Evolutionary conservation across 257 asterid genomes (phyloP).

Genomic region (Nicotiana tabacum): DNA sequence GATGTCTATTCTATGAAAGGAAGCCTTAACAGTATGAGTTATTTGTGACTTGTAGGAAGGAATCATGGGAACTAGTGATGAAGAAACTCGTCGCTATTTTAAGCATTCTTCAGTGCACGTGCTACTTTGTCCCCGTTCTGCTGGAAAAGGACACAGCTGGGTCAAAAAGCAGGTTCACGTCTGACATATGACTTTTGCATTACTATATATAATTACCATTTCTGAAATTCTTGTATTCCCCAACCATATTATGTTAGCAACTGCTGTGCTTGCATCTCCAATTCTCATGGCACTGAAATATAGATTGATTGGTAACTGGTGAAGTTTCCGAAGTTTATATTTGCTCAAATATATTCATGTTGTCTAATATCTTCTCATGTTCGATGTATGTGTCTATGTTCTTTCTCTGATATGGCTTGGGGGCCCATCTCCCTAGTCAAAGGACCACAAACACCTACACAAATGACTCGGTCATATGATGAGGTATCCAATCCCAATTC

Average conservation of each 20-base stretch:
- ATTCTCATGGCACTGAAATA: background rate
- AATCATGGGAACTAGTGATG: constrained; percentile 74
- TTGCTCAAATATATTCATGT: background rate
- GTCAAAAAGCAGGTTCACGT: constrained; percentile 44
- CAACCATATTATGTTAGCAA: background rate
- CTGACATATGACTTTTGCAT: background rate
- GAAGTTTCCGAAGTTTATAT: background rate
- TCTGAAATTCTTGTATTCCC: background rate
- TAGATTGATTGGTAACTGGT: background rate
- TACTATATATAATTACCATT: background rate
- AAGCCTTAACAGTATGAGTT: background rate
- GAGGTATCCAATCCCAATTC: background rate
- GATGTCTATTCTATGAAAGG: background rate
- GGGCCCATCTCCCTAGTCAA: background rate
- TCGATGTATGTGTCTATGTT: background rate
- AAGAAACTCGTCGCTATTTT: constrained; percentile 84
- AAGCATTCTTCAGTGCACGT: constrained; percentile 90
- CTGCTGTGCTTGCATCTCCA: background rate
- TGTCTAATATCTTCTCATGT: background rate
- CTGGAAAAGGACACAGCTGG: constrained; percentile 83
- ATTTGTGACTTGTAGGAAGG: constrained; percentile 55
- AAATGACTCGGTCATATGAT: background rate
- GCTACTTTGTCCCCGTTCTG: constrained; percentile 71
- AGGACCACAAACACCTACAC: background rate
- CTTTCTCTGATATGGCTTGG: background rate